Conservation (phyloP, 495 filamentous ascomycete species). For the Penicillium malachiteum region DNA sequence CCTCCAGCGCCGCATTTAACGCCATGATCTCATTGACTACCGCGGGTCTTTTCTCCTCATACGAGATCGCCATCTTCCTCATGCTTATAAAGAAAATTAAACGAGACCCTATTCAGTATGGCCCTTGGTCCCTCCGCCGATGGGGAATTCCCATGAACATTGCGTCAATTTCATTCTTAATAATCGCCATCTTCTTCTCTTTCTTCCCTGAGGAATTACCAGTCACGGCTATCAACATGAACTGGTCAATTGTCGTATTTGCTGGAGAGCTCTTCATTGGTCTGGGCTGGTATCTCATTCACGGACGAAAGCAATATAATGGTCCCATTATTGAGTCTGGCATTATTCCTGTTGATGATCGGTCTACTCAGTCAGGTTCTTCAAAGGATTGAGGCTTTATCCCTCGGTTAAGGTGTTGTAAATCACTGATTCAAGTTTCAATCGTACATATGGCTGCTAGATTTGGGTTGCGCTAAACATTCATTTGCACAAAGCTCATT, state of each 20-base stretch:
- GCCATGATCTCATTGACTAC: conserved; percentile 49
- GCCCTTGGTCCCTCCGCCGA: conserved; percentile 12
- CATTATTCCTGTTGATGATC: too few species aligned
- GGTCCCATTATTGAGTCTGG: conserved; percentile 21
- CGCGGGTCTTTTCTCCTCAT: conserved; percentile 40
- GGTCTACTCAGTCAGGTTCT: too few species aligned
- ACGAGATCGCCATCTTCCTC: conserved; percentile 37
- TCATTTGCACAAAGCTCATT: too few species aligned
- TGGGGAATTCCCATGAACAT: conserved; percentile 33
- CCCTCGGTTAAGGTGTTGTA: too few species aligned
- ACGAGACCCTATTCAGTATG: conserved; percentile 3
- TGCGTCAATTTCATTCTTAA: conserved; percentile 31
- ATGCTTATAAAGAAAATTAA: conserved; percentile 28
- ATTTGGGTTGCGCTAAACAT: too few species aligned
- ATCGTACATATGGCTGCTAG: too few species aligned
- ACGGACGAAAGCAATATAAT: conserved; percentile 15
- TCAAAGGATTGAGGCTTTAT: too few species aligned
- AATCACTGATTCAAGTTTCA: too few species aligned
- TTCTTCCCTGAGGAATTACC: conserved; percentile 40
- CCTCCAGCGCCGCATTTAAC: conserved; percentile 55
- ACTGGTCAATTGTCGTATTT: conserved; percentile 44
- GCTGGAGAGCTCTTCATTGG: conserved; percentile 27
- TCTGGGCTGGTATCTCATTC: conserved; percentile 20
- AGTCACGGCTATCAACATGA: conserved; percentile 38
- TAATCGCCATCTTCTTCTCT: conserved; percentile 30